These are phyloP conservation scores for Glycyrrhiza uralensis DNA, from an alignment of 306 rosid species.

Conservation along the genomic window DNA sequence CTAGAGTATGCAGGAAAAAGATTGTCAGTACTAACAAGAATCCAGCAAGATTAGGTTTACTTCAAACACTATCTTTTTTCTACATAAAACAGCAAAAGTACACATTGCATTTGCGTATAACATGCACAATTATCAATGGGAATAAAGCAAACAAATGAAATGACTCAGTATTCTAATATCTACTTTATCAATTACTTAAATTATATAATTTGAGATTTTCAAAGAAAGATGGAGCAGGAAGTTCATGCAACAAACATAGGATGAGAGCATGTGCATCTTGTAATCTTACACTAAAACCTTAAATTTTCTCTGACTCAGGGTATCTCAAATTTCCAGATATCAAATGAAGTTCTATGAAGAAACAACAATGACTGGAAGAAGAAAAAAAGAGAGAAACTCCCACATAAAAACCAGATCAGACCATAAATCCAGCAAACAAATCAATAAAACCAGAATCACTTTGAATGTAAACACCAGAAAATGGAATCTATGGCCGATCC, in stretches of 20 bases:
- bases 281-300: background rate
- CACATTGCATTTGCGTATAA: background rate
- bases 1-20: conserved; percentile 12
- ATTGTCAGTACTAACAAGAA: conserved; percentile 3
- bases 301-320: background rate
- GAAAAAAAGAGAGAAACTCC: conserved; percentile 11
- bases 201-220: background rate
- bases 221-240: background rate
- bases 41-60: background rate
- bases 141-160: background rate
- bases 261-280: background rate
- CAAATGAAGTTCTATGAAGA: background rate
- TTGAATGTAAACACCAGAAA: background rate
- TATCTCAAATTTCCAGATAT: background rate
- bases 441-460: background rate
- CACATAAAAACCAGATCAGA: conserved; percentile 31
- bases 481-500: background rate
- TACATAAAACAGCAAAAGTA: background rate
- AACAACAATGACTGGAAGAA: background rate
- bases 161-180: background rate
- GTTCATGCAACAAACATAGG: background rate
- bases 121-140: background rate
- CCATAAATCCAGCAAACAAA: conserved; percentile 11
- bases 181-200: background rate
- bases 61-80: background rate